These are phyloP conservation scores for Pleurostoma richardsiae DNA, from an alignment of 2,329 filamentous ascomycete genomes.

Conservation along the genomic window DNA sequence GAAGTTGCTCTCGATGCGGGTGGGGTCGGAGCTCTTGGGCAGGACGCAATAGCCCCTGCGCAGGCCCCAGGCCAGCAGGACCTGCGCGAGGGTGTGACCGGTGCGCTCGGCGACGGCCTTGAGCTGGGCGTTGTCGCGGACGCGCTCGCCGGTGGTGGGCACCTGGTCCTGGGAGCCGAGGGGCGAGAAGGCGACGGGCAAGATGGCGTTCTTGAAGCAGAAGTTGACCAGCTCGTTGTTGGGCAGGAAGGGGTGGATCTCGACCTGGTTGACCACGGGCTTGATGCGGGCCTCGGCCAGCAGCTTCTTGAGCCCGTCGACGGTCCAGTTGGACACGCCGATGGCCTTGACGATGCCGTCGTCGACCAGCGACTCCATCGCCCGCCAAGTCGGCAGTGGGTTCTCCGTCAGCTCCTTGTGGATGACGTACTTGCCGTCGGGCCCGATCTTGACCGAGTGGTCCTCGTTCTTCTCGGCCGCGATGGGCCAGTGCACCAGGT, in stretches of 20 bases:
- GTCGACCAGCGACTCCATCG: constrained; percentile 53
- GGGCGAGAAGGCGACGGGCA: constrained; percentile 45
- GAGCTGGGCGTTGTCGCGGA: constrained; percentile 53
- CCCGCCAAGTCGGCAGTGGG: constrained; percentile 57
- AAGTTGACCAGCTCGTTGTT: constrained; percentile 45
- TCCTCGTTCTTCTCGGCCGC: constrained; percentile 38
- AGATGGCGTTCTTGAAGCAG: constrained; percentile 45
- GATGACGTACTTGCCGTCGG: constrained; percentile 41
- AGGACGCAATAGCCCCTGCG: constrained; percentile 62
- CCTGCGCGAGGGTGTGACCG: constrained; percentile 54
- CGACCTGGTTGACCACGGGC: constrained; percentile 47
- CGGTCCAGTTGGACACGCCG: constrained; percentile 55
- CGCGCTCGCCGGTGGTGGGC: constrained; percentile 62
- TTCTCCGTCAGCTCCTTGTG: constrained; percentile 60
- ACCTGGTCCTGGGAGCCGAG: constrained; percentile 65
- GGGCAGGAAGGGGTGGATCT: constrained; percentile 40
- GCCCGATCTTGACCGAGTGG: constrained; percentile 35
- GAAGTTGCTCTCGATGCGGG: constrained; percentile 62
- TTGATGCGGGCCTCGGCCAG: constrained; percentile 39
- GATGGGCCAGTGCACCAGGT: constrained; percentile 50
- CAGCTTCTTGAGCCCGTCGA: constrained; percentile 47
- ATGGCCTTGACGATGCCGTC: constrained; percentile 51
- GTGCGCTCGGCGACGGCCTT: constrained; percentile 53
- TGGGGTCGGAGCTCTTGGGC: constrained; percentile 65
- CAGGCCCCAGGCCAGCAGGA: constrained; percentile 61